Evolutionary conservation across 2,329 filamentous ascomycete genomes (phyloP).

Genomic region (Onygenales sp.): DNA sequence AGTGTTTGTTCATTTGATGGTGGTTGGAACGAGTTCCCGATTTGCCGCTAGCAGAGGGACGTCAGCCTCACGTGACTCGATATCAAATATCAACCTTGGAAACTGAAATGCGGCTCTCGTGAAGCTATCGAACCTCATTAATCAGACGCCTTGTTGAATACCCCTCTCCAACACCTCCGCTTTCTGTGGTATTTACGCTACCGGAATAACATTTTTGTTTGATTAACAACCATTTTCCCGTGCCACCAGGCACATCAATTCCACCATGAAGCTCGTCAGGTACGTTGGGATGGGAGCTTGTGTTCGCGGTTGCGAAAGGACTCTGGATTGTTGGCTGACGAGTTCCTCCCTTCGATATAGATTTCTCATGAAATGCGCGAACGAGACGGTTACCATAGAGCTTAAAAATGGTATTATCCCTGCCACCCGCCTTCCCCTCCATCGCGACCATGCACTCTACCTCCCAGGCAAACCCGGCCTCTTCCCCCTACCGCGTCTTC

Average conservation of each 20-base stretch:
- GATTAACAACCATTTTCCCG: background rate
- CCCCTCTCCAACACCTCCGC: background rate
- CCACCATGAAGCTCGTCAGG: conserved; percentile 94
- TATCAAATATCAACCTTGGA: background rate
- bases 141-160: background rate
- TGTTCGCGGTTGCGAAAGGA: background rate
- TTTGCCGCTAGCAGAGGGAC: too few relatives aligned
- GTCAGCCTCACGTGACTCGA: background rate
- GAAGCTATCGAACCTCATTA: background rate
- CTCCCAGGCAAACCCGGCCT: background rate
- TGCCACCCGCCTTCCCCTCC: conserved; percentile 82
- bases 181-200: background rate
- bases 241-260: background rate
- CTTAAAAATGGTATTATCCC: conserved; percentile 75
- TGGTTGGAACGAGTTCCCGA: too few relatives aligned
- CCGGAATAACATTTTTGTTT: background rate
- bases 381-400: conserved; percentile 97
- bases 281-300: conserved; percentile 30
- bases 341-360: conserved; percentile 38
- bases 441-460: conserved; percentile 68
- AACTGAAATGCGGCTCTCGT: background rate
- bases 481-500: background rate
- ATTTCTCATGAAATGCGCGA: conserved; percentile 98
- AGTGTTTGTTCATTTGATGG: too few relatives aligned
- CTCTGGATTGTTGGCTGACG: background rate